Conservation (phyloP, 108 stramenopile genomes). For the Skeletonema costatum region DNA sequence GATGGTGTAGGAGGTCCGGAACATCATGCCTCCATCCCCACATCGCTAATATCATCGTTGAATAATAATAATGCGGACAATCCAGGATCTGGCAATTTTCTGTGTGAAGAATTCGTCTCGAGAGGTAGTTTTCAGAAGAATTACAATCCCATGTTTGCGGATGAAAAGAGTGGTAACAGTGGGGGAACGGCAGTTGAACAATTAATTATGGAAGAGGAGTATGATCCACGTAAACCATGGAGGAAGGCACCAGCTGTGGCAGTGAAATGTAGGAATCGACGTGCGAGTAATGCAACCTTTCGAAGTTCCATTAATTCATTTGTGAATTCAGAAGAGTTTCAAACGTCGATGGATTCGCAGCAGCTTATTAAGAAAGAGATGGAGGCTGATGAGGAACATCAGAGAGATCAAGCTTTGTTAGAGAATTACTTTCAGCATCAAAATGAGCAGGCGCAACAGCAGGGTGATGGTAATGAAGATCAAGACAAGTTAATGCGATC, state of each 20-base stretch:
- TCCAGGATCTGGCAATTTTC: background rate
- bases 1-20: background rate
- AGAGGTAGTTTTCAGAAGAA: background rate
- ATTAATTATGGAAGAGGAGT: constrained; percentile 10
- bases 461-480: background rate
- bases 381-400: background rate
- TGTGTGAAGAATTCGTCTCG: background rate
- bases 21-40: background rate
- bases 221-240: constrained; percentile 12
- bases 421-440: background rate
- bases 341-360: background rate
- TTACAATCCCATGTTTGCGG: background rate
- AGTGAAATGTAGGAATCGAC: background rate
- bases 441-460: background rate
- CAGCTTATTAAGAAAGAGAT: background rate
- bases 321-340: background rate
- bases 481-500: background rate
- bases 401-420: background rate
- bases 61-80: background rate
- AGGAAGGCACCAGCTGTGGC: constrained; percentile 11
- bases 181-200: background rate
- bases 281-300: background rate
- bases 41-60: background rate
- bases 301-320: background rate
- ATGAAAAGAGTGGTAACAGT: background rate